Evolutionary conservation across 1,284 basidiomycete genomes (phyloP).

Genomic region (Rhizopogon parksii): DNA sequence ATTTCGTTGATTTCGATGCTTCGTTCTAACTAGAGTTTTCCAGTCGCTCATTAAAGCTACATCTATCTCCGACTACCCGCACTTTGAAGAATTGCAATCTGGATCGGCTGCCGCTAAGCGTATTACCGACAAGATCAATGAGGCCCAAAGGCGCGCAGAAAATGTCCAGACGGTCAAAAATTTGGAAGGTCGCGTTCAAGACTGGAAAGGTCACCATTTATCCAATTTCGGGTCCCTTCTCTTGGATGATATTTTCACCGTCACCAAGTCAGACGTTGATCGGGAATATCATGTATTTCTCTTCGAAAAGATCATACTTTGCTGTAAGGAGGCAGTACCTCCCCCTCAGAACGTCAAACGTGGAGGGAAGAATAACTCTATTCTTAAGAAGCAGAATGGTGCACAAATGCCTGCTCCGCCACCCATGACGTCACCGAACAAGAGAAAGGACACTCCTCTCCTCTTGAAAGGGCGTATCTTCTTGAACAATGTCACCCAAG

Average conservation of each 20-base stretch:
- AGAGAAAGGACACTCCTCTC: slow-evolving; percentile 74
- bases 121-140: slow-evolving; percentile 95
- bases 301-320: slow-evolving; percentile 98
- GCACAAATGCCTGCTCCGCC: slow-evolving; percentile 35
- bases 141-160: slow-evolving; percentile 83
- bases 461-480: slow-evolving; percentile 97
- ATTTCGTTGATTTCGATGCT: slow-evolving; percentile 35
- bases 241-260: slow-evolving; percentile 91
- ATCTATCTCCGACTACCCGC: slow-evolving; percentile 56
- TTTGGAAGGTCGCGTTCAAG: slow-evolving; percentile 86
- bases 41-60: slow-evolving; percentile 77
- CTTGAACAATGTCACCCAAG: slow-evolving; percentile 90
- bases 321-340: slow-evolving; percentile 82
- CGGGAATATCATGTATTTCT: slow-evolving; percentile 98
- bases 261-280: slow-evolving; percentile 94
- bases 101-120: slow-evolving; percentile 86
- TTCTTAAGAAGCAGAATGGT: slow-evolving; percentile 63
- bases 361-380: slow-evolving; percentile 65
- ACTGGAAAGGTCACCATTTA: slow-evolving; percentile 98
- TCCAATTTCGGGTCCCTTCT: slow-evolving; percentile 90
- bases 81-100: slow-evolving; percentile 76
- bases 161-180: slow-evolving; percentile 86
- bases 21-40: slow-evolving; percentile 5
- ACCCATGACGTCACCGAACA: slow-evolving; percentile 45
- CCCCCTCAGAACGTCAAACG: slow-evolving; percentile 50